phyloP scores from a whole-genome alignment of 306 rosid species.

The Fagus sylvatica region DNA sequence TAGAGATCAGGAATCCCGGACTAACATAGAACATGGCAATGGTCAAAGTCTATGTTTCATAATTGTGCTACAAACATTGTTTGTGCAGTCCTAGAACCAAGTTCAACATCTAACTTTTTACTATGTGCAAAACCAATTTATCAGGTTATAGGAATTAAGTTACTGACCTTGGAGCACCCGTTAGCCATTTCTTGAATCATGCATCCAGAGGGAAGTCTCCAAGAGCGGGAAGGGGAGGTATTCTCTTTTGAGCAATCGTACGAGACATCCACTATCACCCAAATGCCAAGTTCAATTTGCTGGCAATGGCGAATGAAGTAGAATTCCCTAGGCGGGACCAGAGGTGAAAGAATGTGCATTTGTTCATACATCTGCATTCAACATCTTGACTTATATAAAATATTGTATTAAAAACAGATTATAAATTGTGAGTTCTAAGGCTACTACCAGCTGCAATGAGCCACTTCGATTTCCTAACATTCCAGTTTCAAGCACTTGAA shows the following conservation, averaged over 20 bases:
- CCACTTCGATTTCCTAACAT: constrained; percentile 41
- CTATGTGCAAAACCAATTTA: not conserved
- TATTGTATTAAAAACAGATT: too few species aligned
- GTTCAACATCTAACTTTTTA: too few species aligned
- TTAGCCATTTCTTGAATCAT: constrained; percentile 50
- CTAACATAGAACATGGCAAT: too few species aligned
- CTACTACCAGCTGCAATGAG: constrained; percentile 52
- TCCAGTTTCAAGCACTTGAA: constrained; percentile 53
- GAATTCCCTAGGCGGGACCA: constrained; percentile 54
- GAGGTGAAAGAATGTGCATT: constrained; percentile 69
- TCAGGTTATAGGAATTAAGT: not conserved
- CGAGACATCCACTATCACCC: constrained; percentile 72
- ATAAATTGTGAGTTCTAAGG: not conserved
- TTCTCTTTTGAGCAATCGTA: constrained; percentile 28
- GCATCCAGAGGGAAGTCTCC: constrained; percentile 85
- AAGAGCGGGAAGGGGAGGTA: constrained; percentile 14
- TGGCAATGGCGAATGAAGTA: constrained; percentile 60
- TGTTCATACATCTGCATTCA: constrained; percentile 63
- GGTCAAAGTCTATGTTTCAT: too few species aligned
- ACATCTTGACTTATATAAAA: constrained; percentile 5
- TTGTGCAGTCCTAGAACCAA: too few species aligned
- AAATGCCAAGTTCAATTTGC: constrained; percentile 42
- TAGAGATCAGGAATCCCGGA: too few species aligned
- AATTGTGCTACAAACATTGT: too few species aligned
- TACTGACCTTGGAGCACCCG: constrained; percentile 53